Base-by-base conservation (phyloP, 2,329 filamentous ascomycete genomes). In the Cucurbitaria berberidis region DNA sequence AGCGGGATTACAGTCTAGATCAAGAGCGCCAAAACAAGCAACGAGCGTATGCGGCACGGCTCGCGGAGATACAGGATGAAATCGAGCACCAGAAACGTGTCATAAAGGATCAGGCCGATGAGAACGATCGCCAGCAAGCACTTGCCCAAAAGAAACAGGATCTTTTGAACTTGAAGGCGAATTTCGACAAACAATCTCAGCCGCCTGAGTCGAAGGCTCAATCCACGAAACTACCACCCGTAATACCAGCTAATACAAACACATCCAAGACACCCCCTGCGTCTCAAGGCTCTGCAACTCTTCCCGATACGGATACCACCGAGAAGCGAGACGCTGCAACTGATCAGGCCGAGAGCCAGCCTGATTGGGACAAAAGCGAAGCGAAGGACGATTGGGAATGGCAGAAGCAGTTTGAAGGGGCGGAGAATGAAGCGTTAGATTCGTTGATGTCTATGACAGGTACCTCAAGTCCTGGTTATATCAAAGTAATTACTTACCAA, bases 401-500 rank as follows among this genome's bases (percentile, higher is more conserved):
- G 1, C 79, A 86, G 60, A 91, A 91, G 64, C 43, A 73, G 1
- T 65, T 71, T 0, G 81, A 86, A 27, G 77, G 77, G 1, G 80
- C 81, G 0, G 60, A 63, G 1, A 89, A 84, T 56, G 63, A 71
- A 0, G 77, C 81, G 0, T 63, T 92, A 0, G 88, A 92, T 53
- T 66, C 77, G 0, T 64, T 93, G 8, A 91, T 92, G 85, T 72
- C 68, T 0, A 86, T 92, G 84, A 85, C 88, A 38, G 89, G 89
- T 0, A 18, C 53, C 46, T 24, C 18, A n/a, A 10, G n/a, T 26
- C 36, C 22, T 36, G 1, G 32, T 46, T 1, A 11, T 26, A 34
- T 10, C 19, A 2, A 21, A 18, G 6, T 13, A 26, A 13, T n/a
- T 32, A 22, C 47, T 59, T 13, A 35, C 29, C 15, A 32, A 36